Conservation (phyloP, 2,329 filamentous ascomycete genomes). For the Apiospora phragmitis region DNA sequence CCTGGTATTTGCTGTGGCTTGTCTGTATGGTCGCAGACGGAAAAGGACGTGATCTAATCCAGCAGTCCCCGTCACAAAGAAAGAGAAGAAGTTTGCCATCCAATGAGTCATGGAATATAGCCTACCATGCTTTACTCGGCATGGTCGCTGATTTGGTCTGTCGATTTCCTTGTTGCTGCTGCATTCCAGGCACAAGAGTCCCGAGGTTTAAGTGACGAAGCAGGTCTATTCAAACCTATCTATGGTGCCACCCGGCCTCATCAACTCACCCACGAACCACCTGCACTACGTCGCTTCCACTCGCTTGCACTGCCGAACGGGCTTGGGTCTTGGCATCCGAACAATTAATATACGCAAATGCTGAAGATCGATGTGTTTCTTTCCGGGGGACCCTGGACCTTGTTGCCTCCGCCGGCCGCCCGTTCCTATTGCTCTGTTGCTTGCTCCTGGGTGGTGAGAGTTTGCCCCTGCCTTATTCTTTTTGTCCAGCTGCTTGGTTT, state of each 20-base stretch:
- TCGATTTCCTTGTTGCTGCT: background rate
- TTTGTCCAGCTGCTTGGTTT: background rate
- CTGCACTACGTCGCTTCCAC: conserved; percentile 2
- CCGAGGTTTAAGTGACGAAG: background rate
- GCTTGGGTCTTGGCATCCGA: conserved; percentile 8
- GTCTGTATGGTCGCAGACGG: background rate
- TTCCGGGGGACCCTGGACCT: background rate
- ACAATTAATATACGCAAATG: conserved; percentile 1
- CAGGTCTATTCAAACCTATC: background rate
- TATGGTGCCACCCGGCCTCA: background rate
- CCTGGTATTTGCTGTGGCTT: background rate
- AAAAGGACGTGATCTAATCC: background rate
- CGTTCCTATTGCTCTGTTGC: background rate
- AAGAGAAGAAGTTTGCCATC: background rate
- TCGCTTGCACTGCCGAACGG: background rate
- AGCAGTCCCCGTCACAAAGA: background rate
- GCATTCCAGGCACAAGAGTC: background rate
- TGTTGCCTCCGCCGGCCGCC: background rate
- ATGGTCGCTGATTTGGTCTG: background rate
- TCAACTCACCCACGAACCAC: background rate
- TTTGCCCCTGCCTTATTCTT: conserved; percentile 3
- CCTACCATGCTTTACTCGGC: background rate
- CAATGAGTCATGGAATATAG: background rate
- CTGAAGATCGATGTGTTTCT: background rate
- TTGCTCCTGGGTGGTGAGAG: background rate